phyloP scores from a whole-genome alignment of 768 basidiomycete species.

The Xerocomus spinulosus region DNA sequence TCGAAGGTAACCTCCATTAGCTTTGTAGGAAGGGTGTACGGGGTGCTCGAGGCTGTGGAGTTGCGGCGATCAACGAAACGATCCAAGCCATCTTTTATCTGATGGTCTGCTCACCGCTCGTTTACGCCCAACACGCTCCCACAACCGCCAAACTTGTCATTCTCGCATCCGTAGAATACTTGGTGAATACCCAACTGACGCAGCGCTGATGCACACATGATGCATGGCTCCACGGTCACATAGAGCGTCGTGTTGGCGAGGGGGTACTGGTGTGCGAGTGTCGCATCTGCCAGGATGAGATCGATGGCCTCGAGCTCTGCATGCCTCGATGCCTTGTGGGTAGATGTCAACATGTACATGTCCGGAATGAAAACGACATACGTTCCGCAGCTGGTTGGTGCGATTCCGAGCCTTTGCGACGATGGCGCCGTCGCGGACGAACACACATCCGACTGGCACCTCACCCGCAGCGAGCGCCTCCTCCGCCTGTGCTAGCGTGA shows the following conservation, averaged over 20 bases:
- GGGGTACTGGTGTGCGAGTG: constrained; percentile 62
- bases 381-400: constrained; percentile 92
- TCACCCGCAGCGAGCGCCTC: constrained; percentile 83
- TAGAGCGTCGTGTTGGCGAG: constrained; percentile 81
- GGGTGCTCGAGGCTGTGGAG: constrained; percentile 61
- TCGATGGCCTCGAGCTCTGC: constrained; percentile 98
- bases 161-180: constrained; percentile 91
- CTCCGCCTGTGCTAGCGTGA: constrained; percentile 51
- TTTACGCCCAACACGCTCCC: constrained; percentile 93
- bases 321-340: constrained; percentile 82
- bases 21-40: constrained; percentile 66
- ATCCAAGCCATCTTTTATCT: background rate
- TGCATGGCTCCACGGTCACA: constrained; percentile 98
- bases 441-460: constrained; percentile 96
- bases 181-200: constrained; percentile 88
- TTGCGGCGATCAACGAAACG: constrained; percentile 1
- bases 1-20: constrained; percentile 69
- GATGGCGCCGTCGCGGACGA: constrained; percentile 70
- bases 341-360: background rate
- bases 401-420: constrained; percentile 89
- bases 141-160: constrained; percentile 95
- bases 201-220: constrained; percentile 97
- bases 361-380: constrained; percentile 32
- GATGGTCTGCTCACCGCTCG: constrained; percentile 44
- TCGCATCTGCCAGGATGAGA: constrained; percentile 62